Evolutionary conservation across 2,329 filamentous ascomycete genomes (phyloP).

Genomic region (Knoxdaviesia proteae): DNA sequence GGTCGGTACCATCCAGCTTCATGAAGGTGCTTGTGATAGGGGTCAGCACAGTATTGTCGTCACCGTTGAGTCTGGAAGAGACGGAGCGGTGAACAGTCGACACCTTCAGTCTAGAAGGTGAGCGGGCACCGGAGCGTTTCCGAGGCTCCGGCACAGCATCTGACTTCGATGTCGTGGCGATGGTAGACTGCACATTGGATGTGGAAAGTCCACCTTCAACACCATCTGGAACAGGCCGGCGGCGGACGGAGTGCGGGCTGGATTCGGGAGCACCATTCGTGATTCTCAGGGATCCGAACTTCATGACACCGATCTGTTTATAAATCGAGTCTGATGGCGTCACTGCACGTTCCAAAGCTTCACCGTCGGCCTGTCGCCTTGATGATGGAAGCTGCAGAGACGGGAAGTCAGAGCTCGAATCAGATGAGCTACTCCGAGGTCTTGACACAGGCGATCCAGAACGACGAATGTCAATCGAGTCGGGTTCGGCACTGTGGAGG

Average conservation of each 20-base stretch:
- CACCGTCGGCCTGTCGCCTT: conserved; percentile 4
- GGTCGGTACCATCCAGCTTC: not conserved
- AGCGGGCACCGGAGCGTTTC: too few relatives aligned
- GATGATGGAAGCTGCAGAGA: conserved; percentile 4
- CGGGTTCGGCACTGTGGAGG: not conserved
- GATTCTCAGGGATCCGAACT: conserved; percentile 40
- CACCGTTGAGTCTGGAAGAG: too few relatives aligned
- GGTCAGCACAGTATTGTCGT: not conserved
- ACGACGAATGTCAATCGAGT: not conserved
- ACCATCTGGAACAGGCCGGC: too few relatives aligned
- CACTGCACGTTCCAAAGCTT: conserved; percentile 9
- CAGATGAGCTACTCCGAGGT: not conserved
- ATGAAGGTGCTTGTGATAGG: conserved; percentile 3
- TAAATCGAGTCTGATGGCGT: conserved; percentile 34
- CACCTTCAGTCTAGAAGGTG: too few relatives aligned
- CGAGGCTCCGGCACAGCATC: too few relatives aligned
- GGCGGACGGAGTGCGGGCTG: conserved; percentile 14
- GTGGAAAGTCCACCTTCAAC: too few relatives aligned
- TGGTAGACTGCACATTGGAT: too few relatives aligned
- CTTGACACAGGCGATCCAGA: not conserved
- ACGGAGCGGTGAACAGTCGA: too few relatives aligned
- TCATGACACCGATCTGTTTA: conserved; percentile 38
- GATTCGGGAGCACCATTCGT: conserved; percentile 34
- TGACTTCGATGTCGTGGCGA: too few relatives aligned
- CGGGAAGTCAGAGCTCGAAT: not conserved